Base-by-base conservation (phyloP, 2,329 filamentous ascomycete species). In the Monilinia polystroma region DNA sequence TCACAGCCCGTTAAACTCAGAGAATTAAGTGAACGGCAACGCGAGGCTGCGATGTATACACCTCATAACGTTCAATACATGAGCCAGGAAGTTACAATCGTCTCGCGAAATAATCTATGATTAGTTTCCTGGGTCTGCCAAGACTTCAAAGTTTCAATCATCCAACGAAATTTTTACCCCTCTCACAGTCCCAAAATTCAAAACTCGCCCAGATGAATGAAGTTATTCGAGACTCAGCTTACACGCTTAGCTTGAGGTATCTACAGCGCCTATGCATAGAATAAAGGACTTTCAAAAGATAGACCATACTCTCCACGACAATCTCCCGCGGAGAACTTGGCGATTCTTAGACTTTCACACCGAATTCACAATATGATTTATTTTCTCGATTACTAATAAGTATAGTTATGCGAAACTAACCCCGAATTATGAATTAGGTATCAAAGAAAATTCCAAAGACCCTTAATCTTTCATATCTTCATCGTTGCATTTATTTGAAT, bases 401-500 rank as follows among this genome's bases (percentile, higher is more conserved):
- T n/a, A 41, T 41, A 43, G 5, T 23, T 6, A 16, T 55, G 4
- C 16, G 12, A 18, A 41, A 63, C 35, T 55, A 26, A 35, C 1
- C 41, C 18, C 7, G 6, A 55, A n/a, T 55, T 53, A 43, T 3
- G 35, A 26, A 26, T 16, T 41, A 29, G n/a, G n/a, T 43, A 63
- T 41, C 11, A 47, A 51, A 29, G 32, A 23, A 1, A 63, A 23
- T 32, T 63, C 35, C 20, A 12, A 26, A 32, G 23, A 41, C 32
- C 41, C 11, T 43, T 43, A 49, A 43, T 53, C 51, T 32, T 32
- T 43, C 18, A 52, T 58, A 47, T 62, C 41, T 35, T 63, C 41
- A 60, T 66, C 20, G 20, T 63, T 38, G 23, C 12, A n/a, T 41
- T 58, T 38, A 49, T 38, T 51, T 43, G 29, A 54, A n/a, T 66